Evolutionary conservation across 2,329 filamentous ascomycete genomes (phyloP).

Genomic region (Monosporascus sp.): DNA sequence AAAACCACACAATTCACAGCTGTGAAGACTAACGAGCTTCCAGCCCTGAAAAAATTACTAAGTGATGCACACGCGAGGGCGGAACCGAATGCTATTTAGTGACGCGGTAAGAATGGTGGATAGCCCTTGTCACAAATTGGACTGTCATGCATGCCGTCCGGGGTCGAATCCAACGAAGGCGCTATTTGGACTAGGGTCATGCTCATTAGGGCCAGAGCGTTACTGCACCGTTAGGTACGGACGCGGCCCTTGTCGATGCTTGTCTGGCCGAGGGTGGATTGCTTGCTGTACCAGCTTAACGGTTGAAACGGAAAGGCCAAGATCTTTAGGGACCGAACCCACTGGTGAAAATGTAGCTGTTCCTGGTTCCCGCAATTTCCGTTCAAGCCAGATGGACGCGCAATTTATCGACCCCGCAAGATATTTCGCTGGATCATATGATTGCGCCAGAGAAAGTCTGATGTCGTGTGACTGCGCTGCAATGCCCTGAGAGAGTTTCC

Average conservation of each 20-base stretch:
- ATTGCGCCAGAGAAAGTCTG: too few relatives aligned
- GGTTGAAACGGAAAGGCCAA: not conserved
- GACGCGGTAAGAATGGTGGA: conserved; percentile 23
- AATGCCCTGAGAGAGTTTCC: too few relatives aligned
- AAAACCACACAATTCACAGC: not conserved
- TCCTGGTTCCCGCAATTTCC: too few relatives aligned
- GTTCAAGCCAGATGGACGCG: not conserved
- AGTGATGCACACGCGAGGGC: not conserved
- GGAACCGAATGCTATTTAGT: conserved; percentile 1
- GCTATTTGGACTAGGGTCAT: conserved; percentile 1
- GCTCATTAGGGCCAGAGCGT: not conserved
- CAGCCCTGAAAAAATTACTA: conserved; percentile 14
- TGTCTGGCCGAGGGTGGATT: not conserved
- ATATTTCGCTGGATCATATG: not conserved
- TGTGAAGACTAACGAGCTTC: not conserved
- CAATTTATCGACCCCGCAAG: not conserved
- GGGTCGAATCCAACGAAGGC: conserved; percentile 7
- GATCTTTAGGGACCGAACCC: too few relatives aligned
- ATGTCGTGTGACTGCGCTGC: too few relatives aligned
- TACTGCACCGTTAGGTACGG: not conserved
- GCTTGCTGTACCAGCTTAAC: not conserved
- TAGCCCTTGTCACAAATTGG: conserved; percentile 21
- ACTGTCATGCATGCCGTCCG: conserved; percentile 25
- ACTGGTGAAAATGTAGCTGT: too few relatives aligned
- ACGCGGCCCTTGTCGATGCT: not conserved